Evolutionary conservation across 106 monocot genomes (phyloP).

Genomic region (Platanthera zijinensis): DNA sequence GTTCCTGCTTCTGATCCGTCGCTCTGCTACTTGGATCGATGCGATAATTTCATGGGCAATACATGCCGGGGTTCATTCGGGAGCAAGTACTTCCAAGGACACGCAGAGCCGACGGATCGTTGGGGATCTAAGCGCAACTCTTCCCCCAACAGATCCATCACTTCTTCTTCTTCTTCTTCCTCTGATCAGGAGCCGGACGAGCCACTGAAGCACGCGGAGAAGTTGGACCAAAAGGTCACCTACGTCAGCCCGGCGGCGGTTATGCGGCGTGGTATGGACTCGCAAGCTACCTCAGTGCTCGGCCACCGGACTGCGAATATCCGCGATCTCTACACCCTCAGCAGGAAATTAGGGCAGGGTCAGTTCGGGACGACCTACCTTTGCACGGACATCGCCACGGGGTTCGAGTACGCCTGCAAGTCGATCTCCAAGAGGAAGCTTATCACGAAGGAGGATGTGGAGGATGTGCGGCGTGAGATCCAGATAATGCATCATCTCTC

Average conservation of each 20-base stretch:
- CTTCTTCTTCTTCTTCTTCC: background rate
- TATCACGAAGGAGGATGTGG: slow-evolving; percentile 46
- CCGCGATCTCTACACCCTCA: slow-evolving; percentile 43
- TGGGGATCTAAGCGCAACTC: slow-evolving; percentile 3
- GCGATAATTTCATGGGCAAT: slow-evolving; percentile 61
- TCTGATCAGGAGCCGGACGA: background rate
- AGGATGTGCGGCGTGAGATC: slow-evolving; percentile 63
- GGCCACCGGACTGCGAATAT: slow-evolving; percentile 42
- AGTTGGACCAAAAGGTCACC: background rate
- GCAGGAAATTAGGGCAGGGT: slow-evolving; percentile 60
- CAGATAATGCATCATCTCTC: slow-evolving; percentile 71
- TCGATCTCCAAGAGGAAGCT: slow-evolving; percentile 64
- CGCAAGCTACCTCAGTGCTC: slow-evolving; percentile 19
- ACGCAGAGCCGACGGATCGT: slow-evolving; percentile 8
- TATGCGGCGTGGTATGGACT: slow-evolving; percentile 7
- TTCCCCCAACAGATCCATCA: background rate
- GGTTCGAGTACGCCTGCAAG: slow-evolving; percentile 54
- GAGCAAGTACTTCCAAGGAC: slow-evolving; percentile 8
- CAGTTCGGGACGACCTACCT: slow-evolving; percentile 65
- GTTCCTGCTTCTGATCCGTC: background rate
- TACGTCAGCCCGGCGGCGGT: too few species aligned
- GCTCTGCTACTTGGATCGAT: background rate
- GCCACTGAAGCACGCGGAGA: slow-evolving; percentile 4
- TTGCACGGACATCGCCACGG: slow-evolving; percentile 46
- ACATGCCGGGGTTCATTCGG: slow-evolving; percentile 51